Evolutionary conservation across 164 flowering plant genomes (phyloP).

Genomic region (Piper longum): DNA sequence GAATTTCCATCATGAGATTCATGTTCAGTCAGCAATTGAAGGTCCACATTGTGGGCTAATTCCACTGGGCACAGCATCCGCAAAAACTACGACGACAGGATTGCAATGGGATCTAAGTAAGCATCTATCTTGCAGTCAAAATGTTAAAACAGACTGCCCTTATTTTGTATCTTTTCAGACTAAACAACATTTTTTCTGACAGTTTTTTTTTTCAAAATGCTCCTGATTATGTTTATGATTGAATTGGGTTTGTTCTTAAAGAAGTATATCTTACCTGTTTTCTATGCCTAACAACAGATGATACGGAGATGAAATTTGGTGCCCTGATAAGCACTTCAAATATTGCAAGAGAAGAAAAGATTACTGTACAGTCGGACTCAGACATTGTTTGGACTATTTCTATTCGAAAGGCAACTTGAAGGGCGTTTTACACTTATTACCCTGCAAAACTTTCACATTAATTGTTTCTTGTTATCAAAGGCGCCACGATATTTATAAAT

Average conservation of each 20-base stretch:
- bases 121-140: conserved; percentile 13
- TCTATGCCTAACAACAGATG: conserved; percentile 30
- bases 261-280: neutral
- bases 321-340: conserved; percentile 83
- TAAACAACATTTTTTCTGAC: neutral
- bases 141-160: neutral
- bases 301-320: conserved; percentile 73
- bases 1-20: conserved; percentile 61
- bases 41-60: conserved; percentile 95
- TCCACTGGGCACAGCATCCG: conserved; percentile 63
- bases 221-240: neutral
- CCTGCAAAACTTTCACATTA: no score
- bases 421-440: neutral
- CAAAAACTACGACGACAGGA: conserved; percentile 70
- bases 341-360: conserved; percentile 40
- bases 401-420: conserved; percentile 24
- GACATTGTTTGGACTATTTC: conserved; percentile 94
- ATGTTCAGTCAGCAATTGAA: conserved; percentile 53
- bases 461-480: no score
- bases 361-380: conserved; percentile 67
- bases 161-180: neutral
- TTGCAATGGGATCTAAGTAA: conserved; percentile 89
- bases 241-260: neutral
- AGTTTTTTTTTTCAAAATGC: neutral
- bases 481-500: no score